phyloP scores from a whole-genome alignment of 2,329 filamentous ascomycete genomes.

The Pseudopyricularia javanii region DNA sequence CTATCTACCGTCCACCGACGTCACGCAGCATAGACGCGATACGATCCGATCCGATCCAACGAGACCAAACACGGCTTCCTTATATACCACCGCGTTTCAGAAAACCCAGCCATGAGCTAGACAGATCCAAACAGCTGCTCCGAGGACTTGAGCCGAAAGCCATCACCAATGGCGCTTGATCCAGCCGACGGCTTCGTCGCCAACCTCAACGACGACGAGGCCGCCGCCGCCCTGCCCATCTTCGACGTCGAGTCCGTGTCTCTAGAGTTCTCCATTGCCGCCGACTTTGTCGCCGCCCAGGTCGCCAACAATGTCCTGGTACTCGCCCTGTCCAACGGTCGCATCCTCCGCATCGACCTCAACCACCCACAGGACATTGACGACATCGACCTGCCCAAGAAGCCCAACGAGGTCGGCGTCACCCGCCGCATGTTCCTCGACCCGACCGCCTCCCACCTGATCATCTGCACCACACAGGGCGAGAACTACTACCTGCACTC shows the following conservation, averaged over 20 bases:
- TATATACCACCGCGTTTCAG: neutral
- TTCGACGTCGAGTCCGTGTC: slow-evolving; percentile 90
- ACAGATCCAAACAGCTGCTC: slow-evolving; percentile 1
- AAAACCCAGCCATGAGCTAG: neutral
- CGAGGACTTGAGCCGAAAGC: slow-evolving; percentile 13
- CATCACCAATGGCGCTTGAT: slow-evolving; percentile 55
- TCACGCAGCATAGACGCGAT: too few relatives aligned
- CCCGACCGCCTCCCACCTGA: slow-evolving; percentile 85
- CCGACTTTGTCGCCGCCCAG: slow-evolving; percentile 91
- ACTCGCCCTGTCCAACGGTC: slow-evolving; percentile 79
- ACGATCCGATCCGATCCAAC: too few relatives aligned
- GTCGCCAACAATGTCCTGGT: slow-evolving; percentile 96
- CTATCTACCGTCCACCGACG: too few relatives aligned
- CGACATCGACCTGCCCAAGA: slow-evolving; percentile 94
- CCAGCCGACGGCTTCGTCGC: slow-evolving; percentile 53
- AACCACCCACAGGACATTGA: slow-evolving; percentile 94
- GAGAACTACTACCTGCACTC: slow-evolving; percentile 98
- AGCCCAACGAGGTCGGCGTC: slow-evolving; percentile 77
- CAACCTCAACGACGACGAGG: slow-evolving; percentile 37
- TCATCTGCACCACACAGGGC: slow-evolving; percentile 80
- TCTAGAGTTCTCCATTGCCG: slow-evolving; percentile 86
- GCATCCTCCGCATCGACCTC: slow-evolving; percentile 87
- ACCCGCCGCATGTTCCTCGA: slow-evolving; percentile 97
- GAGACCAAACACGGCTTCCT: neutral
- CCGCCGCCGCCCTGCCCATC: slow-evolving; percentile 54